Base-by-base conservation (phyloP, 495 filamentous ascomycete genomes). In the Acidiella bohemica region DNA sequence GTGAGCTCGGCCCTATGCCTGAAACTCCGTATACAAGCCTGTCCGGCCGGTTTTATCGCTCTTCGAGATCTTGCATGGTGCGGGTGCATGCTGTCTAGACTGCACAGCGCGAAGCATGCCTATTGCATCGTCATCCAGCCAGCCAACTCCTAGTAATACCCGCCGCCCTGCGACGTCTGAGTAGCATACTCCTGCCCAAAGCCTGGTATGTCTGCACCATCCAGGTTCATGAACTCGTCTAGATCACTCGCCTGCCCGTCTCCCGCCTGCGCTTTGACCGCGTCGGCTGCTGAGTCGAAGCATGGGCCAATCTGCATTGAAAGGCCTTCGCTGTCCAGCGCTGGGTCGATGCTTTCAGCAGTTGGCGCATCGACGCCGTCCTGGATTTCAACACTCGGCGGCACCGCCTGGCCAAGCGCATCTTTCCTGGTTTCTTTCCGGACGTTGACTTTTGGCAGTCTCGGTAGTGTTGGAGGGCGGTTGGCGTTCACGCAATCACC, bases 401-500 rank as follows among this genome's bases (percentile, higher is more conserved):
- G 67, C 11, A 74, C 57, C 18, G 66, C 61, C 41, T 30, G 36
- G 8, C 65, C 65, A 26, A 73, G 56, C 2, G 68, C 66, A 24
- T 63, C 59, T 18, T 53, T 39, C 2, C 69, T 53, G 9, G 62
- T 56, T 10, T 43, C 49, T 42, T 49, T 56, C 30, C 55, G 41
- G 16, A 44, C 43, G 8, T 59, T 63, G 1, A 39, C 23, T 23
- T 45, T 49, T 9, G 43, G 46, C 5, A 36, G 2, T 10, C 23
- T 24, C 11, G 39, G 39, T 11, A 35, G 19, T 13, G 31, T 14
- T 2, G 37, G 11, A 5, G 44, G 40, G 3, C 33, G 49, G 36
- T 49, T 37, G 12, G 30, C 22, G 25, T 45, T 37, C 8, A 40
- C 46, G 18, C 56, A 56, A 44, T 70, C 65, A 0, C 62, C 63